phyloP scores from a whole-genome alignment of 148 eudicot genomes.

The Cornus controversa region DNA sequence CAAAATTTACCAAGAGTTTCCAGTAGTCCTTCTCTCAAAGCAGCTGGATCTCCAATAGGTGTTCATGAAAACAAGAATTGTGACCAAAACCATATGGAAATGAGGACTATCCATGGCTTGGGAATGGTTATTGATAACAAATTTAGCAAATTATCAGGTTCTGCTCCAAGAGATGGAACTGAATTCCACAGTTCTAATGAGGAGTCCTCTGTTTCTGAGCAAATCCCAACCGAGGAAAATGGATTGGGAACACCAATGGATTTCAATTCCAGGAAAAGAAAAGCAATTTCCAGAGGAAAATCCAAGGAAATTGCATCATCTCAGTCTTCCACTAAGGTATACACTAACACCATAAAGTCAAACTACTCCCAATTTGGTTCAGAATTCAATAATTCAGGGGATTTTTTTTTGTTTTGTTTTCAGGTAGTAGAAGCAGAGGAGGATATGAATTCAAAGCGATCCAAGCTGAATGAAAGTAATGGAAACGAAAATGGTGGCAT shows the following conservation, averaged over 20 bases:
- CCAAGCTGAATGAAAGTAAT: constrained; percentile 28
- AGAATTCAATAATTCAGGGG: background rate
- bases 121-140: constrained; percentile 14
- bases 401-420: background rate
- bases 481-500: background rate
- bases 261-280: constrained; percentile 34
- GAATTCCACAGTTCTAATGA: constrained; percentile 39
- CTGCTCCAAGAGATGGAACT: constrained; percentile 16
- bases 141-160: constrained; percentile 12
- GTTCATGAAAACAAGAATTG: constrained; percentile 30
- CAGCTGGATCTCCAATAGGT: constrained; percentile 36
- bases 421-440: constrained; percentile 25
- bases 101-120: constrained; percentile 6
- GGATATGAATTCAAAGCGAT: constrained; percentile 28
- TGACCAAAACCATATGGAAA: constrained; percentile 20
- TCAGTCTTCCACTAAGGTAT: constrained; percentile 24
- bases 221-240: constrained; percentile 40
- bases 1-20: constrained; percentile 52
- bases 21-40: constrained; percentile 58
- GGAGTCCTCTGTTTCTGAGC: constrained; percentile 63
- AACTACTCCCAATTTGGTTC: background rate
- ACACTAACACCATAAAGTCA: background rate
- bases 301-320: constrained; percentile 27
- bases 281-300: constrained; percentile 37
- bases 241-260: constrained; percentile 27